Base-by-base conservation (phyloP, 2,329 filamentous ascomycete genomes). In the Fusarium palustre region DNA sequence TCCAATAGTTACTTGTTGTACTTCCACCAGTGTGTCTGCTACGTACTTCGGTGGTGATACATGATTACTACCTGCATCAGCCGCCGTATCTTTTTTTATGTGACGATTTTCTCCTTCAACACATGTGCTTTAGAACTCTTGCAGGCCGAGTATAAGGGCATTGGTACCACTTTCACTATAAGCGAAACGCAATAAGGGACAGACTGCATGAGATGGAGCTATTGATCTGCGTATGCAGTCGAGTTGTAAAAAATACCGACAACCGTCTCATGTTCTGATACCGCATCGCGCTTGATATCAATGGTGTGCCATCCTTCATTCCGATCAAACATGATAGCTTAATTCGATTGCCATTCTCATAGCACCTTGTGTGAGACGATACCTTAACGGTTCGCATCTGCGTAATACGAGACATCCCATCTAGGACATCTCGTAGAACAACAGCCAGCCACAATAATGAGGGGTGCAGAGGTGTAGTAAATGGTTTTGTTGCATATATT, bases 51-150 rank as follows among this genome's bases (percentile, higher is more conserved):
- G 3, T 25, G 13, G 15, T 18, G 16, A 43, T 22, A 43, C 41
- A 43, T 18, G 2, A 25, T 18, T 3, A 11, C 3, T 3, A 11
- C 15, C 7, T 18, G 15, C 7, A 18, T 18, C 2, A 18, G 8
- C 5, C 15, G 3, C 0, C 8, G 5, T 18, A 25, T 43, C 13
- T 4, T 7, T 22, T 13, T 4, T 7, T 22, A 7, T 9, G 9
- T 22, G 38, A 22, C 12, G 8, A 2, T 1, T 18, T 25, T 3
- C 8, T 43, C 25, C 8, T 25, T 0, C 2, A 2, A 43, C 9
- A 7, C 41, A 18, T 18, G 22, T 12, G 2, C 22, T 25, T 13
- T 7, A 7, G 10, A 39, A 22, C 2, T 13, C 10, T 13, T 3
- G 18, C n/a, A 22, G 4, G 3, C 4, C 5, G n/a, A 39, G 11